Conservation (phyloP, 2,329 filamentous ascomycete genomes). For the Beauveria australis region DNA sequence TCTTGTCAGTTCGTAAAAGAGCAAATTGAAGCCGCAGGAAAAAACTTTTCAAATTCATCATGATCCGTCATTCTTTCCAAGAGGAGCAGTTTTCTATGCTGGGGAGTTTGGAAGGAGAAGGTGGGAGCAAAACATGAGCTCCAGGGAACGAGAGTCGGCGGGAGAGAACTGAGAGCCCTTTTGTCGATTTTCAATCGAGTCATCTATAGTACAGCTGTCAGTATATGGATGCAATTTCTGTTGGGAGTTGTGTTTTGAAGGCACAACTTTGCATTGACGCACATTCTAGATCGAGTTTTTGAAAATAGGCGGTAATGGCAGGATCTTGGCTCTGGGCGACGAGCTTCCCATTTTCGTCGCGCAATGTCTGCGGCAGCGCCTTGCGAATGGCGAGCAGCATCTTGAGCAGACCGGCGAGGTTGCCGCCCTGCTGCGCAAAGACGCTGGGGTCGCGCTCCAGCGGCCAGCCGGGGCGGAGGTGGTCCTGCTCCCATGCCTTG, state of each 20-base stretch:
- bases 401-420: conserved; percentile 49
- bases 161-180: conserved; percentile 44
- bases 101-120: conserved; percentile 33
- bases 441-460: conserved; percentile 46
- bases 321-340: conserved; percentile 39
- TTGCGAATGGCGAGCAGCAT: conserved; percentile 56
- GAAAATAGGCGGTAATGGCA: conserved; percentile 43
- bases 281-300: conserved; percentile 50
- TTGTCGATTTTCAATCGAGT: conserved; percentile 34
- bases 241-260: no score
- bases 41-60: neutral
- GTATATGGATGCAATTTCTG: neutral
- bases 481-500: conserved; percentile 58
- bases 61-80: neutral
- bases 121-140: conserved; percentile 41
- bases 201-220: conserved; percentile 13
- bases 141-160: conserved; percentile 40
- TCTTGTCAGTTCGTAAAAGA: neutral
- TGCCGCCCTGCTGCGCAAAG: conserved; percentile 52
- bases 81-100: neutral
- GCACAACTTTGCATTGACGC: conserved; percentile 22
- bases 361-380: conserved; percentile 45
- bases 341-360: conserved; percentile 40
- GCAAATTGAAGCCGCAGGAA: neutral
- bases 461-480: conserved; percentile 52